Base-by-base conservation (phyloP, 129 eudicot species). In the Chrysanthemum seticuspe region DNA sequence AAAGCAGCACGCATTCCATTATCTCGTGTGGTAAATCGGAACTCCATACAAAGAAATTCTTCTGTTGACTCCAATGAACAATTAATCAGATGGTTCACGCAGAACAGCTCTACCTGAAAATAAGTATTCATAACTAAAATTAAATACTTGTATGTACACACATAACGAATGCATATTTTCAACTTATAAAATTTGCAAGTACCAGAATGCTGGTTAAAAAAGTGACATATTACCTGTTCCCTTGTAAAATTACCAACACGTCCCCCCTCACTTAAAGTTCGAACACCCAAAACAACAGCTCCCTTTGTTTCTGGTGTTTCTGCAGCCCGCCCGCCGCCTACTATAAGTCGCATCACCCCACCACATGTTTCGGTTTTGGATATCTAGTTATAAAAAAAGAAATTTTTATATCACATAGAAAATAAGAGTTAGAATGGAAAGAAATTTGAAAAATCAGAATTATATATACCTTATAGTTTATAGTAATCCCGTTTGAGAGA, bases 1-100 rank as follows among this genome's bases (percentile, higher is more conserved):
- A 95, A 95, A 70, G 99, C 97, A 0, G 99, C 99, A 73, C 97
- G 96, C 99, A 95, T 95, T 56, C 97, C 99, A 69, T 86, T 77
- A 71, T 88, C 97, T 88, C 97, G 84, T 73, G 90, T 79, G 36
- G 97, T 95, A 72, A 95, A 95, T 27, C 99, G 99, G 62, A 95
- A 95, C 76, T 95, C 99, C 99, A 95, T 95, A 75, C 99, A 90
- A 61, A 95, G 90, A 73, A 90, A 95, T 75, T 95, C 99, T 83
- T 95, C 99, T 0, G 99, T 95, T 36, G 99, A 90, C 84, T 95
- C 99, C 18, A 95, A 82, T 61, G 99, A 95, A 82, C 99, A 95
- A 67, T 95, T 95, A 44, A 95, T 87, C 60, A 95, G 80, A 80
- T 95, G 97, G 76, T 95, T 95, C 82, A 95, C 99, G 74, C 99